These are phyloP conservation scores for Fusarium guadeloupense DNA, from an alignment of 2,329 filamentous ascomycete genomes.

Conservation along the genomic window DNA sequence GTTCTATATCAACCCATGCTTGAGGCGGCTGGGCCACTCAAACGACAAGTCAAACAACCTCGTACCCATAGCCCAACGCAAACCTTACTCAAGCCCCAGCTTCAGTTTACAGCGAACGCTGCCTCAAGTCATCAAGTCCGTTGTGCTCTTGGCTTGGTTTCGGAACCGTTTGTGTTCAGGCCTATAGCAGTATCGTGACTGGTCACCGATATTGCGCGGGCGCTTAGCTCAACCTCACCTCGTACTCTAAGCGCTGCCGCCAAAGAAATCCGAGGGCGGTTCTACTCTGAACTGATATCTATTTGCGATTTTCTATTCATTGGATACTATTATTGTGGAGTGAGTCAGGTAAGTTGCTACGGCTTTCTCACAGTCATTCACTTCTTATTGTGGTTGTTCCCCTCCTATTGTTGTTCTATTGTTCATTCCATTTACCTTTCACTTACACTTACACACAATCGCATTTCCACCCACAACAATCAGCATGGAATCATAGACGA, in stretches of 20 bases:
- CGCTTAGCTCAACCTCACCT: constrained; percentile 34
- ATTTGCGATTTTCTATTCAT: constrained; percentile 29
- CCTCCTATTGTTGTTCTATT: constrained; percentile 30
- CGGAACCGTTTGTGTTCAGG: constrained; percentile 21
- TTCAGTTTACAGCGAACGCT: constrained; percentile 13
- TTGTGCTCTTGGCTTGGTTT: constrained; percentile 36
- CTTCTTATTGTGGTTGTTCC: constrained; percentile 42
- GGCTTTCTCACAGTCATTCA: constrained; percentile 27
- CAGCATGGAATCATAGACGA: constrained; percentile 42
- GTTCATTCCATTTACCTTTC: constrained; percentile 16
- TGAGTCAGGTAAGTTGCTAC: constrained; percentile 32
- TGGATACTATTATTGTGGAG: constrained; percentile 37
- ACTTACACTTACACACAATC: constrained; percentile 25
- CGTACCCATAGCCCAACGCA: constrained; percentile 21
- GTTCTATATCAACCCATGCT: constrained; percentile 33
- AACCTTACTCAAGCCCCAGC: constrained; percentile 15
- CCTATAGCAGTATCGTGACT: constrained; percentile 34
- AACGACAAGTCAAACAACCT: constrained; percentile 31
- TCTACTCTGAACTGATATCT: constrained; percentile 25
- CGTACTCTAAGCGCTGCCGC: constrained; percentile 42
- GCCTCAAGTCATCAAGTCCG: constrained; percentile 1
- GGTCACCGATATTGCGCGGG: constrained; percentile 34
- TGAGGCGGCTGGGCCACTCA: constrained; percentile 39
- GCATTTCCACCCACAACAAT: constrained; percentile 23
- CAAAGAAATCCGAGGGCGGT: constrained; percentile 22